Conservation (phyloP, 768 basidiomycete genomes). For the Scleroderma bovista region DNA sequence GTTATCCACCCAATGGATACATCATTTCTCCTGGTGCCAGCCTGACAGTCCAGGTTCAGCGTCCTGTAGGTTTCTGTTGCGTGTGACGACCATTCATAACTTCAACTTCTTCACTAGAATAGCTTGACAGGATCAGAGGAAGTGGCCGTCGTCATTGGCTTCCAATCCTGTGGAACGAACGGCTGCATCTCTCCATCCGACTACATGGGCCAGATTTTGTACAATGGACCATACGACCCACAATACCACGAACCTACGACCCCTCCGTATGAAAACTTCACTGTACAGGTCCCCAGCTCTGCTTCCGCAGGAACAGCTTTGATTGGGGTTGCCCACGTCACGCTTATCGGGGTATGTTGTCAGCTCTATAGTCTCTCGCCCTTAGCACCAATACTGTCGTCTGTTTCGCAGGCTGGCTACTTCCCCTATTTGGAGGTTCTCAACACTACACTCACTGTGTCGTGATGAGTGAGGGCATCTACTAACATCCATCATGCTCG, state of each 20-base stretch:
- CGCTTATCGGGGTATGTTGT: slow-evolving; percentile 38
- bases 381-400: neutral
- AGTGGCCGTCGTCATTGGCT: slow-evolving; percentile 41
- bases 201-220: slow-evolving; percentile 39
- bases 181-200: slow-evolving; percentile 22
- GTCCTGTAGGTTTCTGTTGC: slow-evolving; percentile 35
- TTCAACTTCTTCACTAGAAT: slow-evolving; percentile 19
- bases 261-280: slow-evolving; percentile 42
- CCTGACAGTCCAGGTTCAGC: slow-evolving; percentile 42
- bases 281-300: slow-evolving; percentile 33
- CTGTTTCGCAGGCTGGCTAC: slow-evolving; percentile 25
- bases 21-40: slow-evolving; percentile 32
- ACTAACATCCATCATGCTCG: neutral
- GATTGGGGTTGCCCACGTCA: slow-evolving; percentile 33
- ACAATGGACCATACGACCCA: slow-evolving; percentile 41
- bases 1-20: slow-evolving; percentile 34
- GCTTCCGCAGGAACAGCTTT: slow-evolving; percentile 26
- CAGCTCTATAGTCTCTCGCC: no score
- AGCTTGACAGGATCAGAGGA: slow-evolving; percentile 35
- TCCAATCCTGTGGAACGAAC: slow-evolving; percentile 33
- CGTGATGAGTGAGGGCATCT: slow-evolving; percentile 5
- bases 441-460: slow-evolving; percentile 26
- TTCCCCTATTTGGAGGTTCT: slow-evolving; percentile 27
- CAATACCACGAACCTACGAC: slow-evolving; percentile 23
- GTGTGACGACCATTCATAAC: neutral